Conservation (phyloP, 2,329 filamentous ascomycete species). For the Cladobotryum protrusum region DNA sequence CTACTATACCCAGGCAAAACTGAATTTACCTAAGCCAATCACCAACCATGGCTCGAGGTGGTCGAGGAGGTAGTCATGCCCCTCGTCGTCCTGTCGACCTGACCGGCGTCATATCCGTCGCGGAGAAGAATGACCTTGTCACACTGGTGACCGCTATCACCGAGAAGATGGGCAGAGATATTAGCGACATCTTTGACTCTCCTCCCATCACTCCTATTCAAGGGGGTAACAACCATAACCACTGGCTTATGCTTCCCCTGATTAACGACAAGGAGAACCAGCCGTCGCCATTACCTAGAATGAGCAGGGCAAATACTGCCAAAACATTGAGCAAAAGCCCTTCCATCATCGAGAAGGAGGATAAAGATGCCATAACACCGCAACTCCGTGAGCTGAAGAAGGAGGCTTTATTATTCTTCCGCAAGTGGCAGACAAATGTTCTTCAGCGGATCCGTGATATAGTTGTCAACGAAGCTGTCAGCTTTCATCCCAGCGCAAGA, state of each 20-base stretch:
- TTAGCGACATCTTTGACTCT: slow-evolving; percentile 47
- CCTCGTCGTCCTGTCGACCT: slow-evolving; percentile 45
- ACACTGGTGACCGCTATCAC: slow-evolving; percentile 46
- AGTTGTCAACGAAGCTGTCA: slow-evolving; percentile 39
- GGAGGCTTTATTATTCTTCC: slow-evolving; percentile 64
- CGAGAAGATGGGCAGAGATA: slow-evolving; percentile 48
- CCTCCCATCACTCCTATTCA: slow-evolving; percentile 29
- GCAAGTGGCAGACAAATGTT: slow-evolving; percentile 71
- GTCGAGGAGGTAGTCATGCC: slow-evolving; percentile 27
- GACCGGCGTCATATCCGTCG: slow-evolving; percentile 39
- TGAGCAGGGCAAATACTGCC: slow-evolving; percentile 6
- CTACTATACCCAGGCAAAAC: neutral
- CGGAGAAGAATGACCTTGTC: slow-evolving; percentile 48
- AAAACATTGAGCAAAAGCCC: slow-evolving; percentile 22
- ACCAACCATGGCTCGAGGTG: slow-evolving; percentile 34
- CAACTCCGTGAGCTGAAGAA: slow-evolving; percentile 61
- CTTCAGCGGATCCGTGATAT: slow-evolving; percentile 66
- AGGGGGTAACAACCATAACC: slow-evolving; percentile 22
- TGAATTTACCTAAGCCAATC: neutral
- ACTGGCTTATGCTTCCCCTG: slow-evolving; percentile 32
- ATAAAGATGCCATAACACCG: slow-evolving; percentile 31
- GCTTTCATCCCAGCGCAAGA: slow-evolving; percentile 19
- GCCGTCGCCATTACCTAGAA: slow-evolving; percentile 8
- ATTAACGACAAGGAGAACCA: slow-evolving; percentile 23
- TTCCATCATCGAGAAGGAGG: slow-evolving; percentile 26